Percentiles rank a stretch among this genome's conserved stretches.
Evolutionary conservation across 1,284 basidiomycete genomes (phyloP).

Genomic region (Kwoniella shivajii): DNA sequence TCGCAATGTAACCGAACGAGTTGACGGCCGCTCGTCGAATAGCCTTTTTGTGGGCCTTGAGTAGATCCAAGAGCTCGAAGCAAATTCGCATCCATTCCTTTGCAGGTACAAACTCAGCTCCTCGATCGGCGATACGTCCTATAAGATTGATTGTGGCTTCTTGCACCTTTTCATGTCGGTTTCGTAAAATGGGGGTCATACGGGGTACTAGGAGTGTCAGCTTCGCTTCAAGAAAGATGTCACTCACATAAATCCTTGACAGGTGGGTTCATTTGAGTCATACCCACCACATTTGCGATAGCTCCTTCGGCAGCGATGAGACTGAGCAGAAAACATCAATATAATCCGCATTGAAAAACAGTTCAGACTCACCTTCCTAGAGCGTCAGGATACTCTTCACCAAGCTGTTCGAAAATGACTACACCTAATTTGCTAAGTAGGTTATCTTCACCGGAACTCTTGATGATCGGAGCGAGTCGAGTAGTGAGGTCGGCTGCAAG

Average conservation of each 20-base stretch:
- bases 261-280: conserved; percentile 99
- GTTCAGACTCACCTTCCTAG: conserved; percentile 66
- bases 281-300: conserved; percentile 98
- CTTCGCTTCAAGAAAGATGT: not conserved
- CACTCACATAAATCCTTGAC: conserved; percentile 93
- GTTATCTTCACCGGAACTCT: conserved; percentile 96
- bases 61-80: conserved; percentile 93
- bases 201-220: conserved; percentile 71
- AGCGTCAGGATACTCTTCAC: conserved; percentile 99
- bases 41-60: conserved; percentile 99
- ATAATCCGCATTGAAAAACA: not conserved
- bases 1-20: conserved; percentile 99
- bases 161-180: conserved; percentile 99
- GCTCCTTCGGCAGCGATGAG: conserved; percentile 98
- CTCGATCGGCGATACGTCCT: conserved; percentile 98
- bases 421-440: conserved; percentile 94
- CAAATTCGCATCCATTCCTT: conserved; percentile 99
- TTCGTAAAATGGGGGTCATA: conserved; percentile 98
- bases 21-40: conserved; percentile 98
- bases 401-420: conserved; percentile 96
- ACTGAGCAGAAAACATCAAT: conserved; percentile 55
- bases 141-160: conserved; percentile 99
- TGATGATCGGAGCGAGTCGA: conserved; percentile 93
- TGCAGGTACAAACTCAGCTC: conserved; percentile 96
- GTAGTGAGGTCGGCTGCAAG: conserved; percentile 97